A percentile compares a stretch with the other conserved stretches of the same genome.
These are phyloP conservation scores for Fusarium clavum DNA, from an alignment of 2,329 filamentous ascomycete species.

Conservation along the genomic window DNA sequence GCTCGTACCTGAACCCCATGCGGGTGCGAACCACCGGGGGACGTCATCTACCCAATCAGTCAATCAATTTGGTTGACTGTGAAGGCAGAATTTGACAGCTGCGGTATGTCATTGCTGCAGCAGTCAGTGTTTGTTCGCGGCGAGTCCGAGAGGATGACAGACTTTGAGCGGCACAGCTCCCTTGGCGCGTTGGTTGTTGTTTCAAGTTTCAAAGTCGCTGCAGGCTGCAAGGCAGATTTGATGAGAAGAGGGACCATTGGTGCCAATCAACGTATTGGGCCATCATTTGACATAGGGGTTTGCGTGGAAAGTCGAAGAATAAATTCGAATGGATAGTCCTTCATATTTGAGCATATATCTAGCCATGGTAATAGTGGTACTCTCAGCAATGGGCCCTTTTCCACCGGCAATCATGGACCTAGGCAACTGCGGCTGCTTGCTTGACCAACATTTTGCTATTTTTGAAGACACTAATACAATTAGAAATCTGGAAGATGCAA, in stretches of 20 bases:
- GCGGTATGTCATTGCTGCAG: background rate
- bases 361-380: accelerated
- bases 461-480: background rate
- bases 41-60: background rate
- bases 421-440: background rate
- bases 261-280: background rate
- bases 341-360: background rate
- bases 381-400: accelerated
- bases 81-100: background rate
- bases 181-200: background rate
- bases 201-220: background rate
- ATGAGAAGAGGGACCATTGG: background rate
- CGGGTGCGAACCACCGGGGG: background rate
- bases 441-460: background rate
- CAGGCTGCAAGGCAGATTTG: background rate
- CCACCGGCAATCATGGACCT: background rate
- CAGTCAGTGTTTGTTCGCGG: background rate
- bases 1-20: background rate
- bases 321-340: background rate
- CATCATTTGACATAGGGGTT: background rate
- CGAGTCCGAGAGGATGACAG: background rate
- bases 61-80: background rate
- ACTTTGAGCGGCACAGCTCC: background rate
- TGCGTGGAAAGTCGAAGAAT: background rate
- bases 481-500: background rate